These are phyloP conservation scores for Olyra latifolia DNA, from an alignment of 176 grass and related monocot species.

Conservation along the genomic window DNA sequence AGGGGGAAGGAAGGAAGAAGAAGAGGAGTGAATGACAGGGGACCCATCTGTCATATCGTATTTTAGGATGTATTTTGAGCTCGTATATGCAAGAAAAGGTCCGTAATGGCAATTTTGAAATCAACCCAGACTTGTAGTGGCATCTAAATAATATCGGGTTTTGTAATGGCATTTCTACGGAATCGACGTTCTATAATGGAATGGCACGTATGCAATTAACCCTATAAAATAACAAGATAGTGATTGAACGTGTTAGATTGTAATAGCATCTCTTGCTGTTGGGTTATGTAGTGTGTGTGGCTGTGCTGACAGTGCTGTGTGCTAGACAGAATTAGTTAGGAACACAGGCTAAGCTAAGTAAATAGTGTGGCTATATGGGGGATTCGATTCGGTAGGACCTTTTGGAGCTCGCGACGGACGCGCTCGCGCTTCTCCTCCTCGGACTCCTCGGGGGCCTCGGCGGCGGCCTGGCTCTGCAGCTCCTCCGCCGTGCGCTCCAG, in stretches of 20 bases:
- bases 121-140: too few species aligned
- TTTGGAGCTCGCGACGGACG: conserved; percentile 86
- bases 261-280: not conserved
- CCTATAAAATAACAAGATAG: not conserved
- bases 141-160: too few species aligned
- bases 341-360: not conserved
- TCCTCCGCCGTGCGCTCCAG: conserved; percentile 83
- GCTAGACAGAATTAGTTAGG: not conserved
- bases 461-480: conserved; percentile 59
- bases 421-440: conserved; percentile 95
- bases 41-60: too few species aligned
- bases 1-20: too few species aligned
- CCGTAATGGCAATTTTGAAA: too few species aligned
- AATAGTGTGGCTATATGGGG: not conserved
- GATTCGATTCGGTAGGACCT: conserved; percentile 31
- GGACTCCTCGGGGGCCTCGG: conserved; percentile 55
- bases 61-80: too few species aligned
- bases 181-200: too few species aligned
- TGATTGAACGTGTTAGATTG: not conserved
- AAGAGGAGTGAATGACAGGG: too few species aligned
- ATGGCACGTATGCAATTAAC: too few species aligned
- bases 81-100: too few species aligned
- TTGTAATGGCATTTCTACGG: too few species aligned
- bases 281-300: not conserved
- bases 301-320: not conserved